These are phyloP conservation scores for Acacia confusa DNA, from an alignment of 306 rosid genomes.

Conservation along the genomic window DNA sequence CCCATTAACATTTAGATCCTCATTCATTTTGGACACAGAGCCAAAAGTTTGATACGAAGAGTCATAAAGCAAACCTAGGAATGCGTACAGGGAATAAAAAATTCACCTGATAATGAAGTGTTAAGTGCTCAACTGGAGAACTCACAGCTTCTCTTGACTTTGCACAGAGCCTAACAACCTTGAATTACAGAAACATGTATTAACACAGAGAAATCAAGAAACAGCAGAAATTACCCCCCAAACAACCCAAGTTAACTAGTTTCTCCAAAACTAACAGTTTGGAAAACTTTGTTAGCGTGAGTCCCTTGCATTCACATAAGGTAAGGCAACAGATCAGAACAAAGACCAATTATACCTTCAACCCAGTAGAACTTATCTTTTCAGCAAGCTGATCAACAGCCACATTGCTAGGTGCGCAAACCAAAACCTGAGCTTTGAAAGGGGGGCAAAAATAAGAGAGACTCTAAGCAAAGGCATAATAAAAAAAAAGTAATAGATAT, in stretches of 20 bases:
- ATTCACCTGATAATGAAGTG: slow-evolving; percentile 97
- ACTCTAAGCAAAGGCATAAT: neutral
- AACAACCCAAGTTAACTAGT: neutral
- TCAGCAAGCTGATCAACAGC: slow-evolving; percentile 98
- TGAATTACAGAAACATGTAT: slow-evolving; percentile 26
- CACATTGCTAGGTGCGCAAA: slow-evolving; percentile 98
- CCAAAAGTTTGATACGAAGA: neutral
- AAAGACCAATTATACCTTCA: slow-evolving; percentile 67
- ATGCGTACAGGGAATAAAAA: neutral
- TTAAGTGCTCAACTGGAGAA: slow-evolving; percentile 98
- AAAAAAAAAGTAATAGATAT: neutral
- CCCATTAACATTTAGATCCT: slow-evolving; percentile 22
- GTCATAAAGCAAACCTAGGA: neutral
- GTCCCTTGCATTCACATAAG: neutral
- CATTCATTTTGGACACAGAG: slow-evolving; percentile 2
- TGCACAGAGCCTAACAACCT: slow-evolving; percentile 99
- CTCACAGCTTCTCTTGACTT: slow-evolving; percentile 99
- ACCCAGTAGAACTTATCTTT: slow-evolving; percentile 96
- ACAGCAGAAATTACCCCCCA: neutral
- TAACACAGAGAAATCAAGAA: neutral
- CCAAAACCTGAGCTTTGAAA: slow-evolving; percentile 71
- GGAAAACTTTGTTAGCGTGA: neutral
- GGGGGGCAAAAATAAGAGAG: neutral
- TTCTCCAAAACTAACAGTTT: neutral
- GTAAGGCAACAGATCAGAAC: slow-evolving; percentile 8